These are phyloP conservation scores for Chlorella sp. DNA, from an alignment of 139 green algal species.

Conservation along the genomic window DNA sequence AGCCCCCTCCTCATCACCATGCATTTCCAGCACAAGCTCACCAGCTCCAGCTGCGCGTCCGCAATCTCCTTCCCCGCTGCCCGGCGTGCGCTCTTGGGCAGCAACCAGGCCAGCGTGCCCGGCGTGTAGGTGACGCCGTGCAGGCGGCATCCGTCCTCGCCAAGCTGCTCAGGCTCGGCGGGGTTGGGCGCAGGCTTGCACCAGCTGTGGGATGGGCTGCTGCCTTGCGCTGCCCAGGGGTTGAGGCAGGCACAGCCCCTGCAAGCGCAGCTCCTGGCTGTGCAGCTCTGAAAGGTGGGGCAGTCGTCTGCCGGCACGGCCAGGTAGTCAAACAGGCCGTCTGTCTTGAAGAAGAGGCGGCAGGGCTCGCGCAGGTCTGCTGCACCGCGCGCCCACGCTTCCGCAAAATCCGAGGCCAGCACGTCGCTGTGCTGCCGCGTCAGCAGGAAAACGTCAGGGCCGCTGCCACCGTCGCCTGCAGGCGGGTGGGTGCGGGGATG, in stretches of 20 bases:
- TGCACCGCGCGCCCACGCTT: not conserved
- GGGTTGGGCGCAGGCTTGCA: too few relatives aligned
- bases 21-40: not conserved
- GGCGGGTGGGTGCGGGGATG: too few relatives aligned
- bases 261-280: not conserved
- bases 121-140: not conserved
- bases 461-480: too few relatives aligned
- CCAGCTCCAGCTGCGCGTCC: not conserved
- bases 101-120: not conserved
- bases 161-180: too few relatives aligned
- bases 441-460: not conserved
- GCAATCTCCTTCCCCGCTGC: not conserved
- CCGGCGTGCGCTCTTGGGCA: not conserved
- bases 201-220: not conserved
- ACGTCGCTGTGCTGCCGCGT: not conserved
- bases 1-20: not conserved
- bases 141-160: too few relatives aligned
- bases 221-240: not conserved
- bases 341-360: not conserved
- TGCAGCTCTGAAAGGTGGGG: not conserved
- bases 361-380: not conserved
- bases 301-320: not conserved
- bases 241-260: not conserved
- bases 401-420: not conserved
- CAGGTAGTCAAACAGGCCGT: not conserved